Conservation (phyloP, 345 rosid genomes). For the Anacardium occidentale region DNA sequence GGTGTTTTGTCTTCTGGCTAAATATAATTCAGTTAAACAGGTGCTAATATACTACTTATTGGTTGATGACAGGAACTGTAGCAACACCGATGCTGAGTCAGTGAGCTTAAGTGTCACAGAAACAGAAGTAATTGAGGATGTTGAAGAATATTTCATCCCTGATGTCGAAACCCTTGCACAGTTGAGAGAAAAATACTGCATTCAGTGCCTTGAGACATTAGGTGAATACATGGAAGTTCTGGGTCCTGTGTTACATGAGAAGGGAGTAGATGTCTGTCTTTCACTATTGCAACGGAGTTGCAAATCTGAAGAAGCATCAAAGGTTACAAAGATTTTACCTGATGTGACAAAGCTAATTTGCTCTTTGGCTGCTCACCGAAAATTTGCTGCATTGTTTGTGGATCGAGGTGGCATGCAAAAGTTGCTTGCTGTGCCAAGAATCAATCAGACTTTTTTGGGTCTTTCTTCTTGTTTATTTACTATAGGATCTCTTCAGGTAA, state of each 20-base stretch:
- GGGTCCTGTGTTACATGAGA: slow-evolving; percentile 94
- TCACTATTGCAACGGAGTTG: slow-evolving; percentile 65
- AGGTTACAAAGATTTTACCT: slow-evolving; percentile 55
- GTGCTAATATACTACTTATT: slow-evolving; percentile 27
- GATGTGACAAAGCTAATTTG: slow-evolving; percentile 98
- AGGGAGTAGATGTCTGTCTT: slow-evolving; percentile 96
- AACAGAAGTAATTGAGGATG: slow-evolving; percentile 43
- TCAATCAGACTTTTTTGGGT: slow-evolving; percentile 68
- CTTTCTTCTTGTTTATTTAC: slow-evolving; percentile 93
- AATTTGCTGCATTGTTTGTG: slow-evolving; percentile 97
- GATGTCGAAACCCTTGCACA: slow-evolving; percentile 68
- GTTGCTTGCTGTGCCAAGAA: slow-evolving; percentile 83
- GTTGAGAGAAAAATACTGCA: slow-evolving; percentile 87
- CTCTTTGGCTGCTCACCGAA: slow-evolving; percentile 95
- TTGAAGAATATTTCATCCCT: slow-evolving; percentile 65
- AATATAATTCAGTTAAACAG: slow-evolving; percentile 9
- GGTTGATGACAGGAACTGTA: slow-evolving; percentile 52
- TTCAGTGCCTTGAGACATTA: slow-evolving; percentile 85
- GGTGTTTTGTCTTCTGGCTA: slow-evolving; percentile 19
- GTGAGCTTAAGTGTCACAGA: slow-evolving; percentile 34
- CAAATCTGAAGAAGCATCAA: slow-evolving; percentile 45
- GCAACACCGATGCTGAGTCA: slow-evolving; percentile 37
- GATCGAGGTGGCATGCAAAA: slow-evolving; percentile 96
- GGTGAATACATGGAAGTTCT: slow-evolving; percentile 98
- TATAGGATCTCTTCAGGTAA: slow-evolving; percentile 93